These are phyloP conservation scores for Sugiyamaella floridensis DNA, from an alignment of 805 yeast species.

Conservation along the genomic window DNA sequence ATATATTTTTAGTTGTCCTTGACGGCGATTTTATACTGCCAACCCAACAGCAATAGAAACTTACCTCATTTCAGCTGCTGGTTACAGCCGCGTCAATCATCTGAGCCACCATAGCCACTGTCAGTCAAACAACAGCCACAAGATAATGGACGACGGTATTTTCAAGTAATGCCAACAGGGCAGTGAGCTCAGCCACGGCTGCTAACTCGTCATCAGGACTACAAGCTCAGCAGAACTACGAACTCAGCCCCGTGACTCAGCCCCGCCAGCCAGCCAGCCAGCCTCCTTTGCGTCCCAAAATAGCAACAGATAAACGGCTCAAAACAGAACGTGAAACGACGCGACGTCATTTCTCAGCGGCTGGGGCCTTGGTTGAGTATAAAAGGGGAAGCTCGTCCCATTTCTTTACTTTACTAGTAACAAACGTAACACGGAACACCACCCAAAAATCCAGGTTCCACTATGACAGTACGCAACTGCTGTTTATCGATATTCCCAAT, in stretches of 20 bases:
- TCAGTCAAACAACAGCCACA: too few relatives aligned
- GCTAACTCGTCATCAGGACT: too few relatives aligned
- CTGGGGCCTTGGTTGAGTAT: not conserved
- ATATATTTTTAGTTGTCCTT: too few relatives aligned
- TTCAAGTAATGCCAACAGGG: too few relatives aligned
- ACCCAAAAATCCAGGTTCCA: not conserved
- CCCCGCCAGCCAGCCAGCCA: not conserved
- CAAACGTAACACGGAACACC: not conserved
- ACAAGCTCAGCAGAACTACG: too few relatives aligned
- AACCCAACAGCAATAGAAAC: too few relatives aligned
- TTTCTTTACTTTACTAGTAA: not conserved
- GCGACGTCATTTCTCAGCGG: not conserved
- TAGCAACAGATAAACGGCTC: not conserved
- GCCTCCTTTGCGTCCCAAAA: not conserved
- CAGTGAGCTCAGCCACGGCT: too few relatives aligned
- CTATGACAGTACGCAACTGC: conserved; percentile 17
- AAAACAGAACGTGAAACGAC: not conserved
- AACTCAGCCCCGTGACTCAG: not conserved
- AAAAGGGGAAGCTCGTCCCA: not conserved
- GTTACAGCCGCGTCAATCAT: too few relatives aligned
- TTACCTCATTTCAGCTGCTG: too few relatives aligned
- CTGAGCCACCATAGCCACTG: too few relatives aligned
- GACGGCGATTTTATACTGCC: too few relatives aligned
- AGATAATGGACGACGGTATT: too few relatives aligned
- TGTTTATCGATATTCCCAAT: conserved; percentile 30